Evolutionary conservation across 768 basidiomycete genomes (phyloP).

Genomic region (Boletus pseudo-olivaceus): DNA sequence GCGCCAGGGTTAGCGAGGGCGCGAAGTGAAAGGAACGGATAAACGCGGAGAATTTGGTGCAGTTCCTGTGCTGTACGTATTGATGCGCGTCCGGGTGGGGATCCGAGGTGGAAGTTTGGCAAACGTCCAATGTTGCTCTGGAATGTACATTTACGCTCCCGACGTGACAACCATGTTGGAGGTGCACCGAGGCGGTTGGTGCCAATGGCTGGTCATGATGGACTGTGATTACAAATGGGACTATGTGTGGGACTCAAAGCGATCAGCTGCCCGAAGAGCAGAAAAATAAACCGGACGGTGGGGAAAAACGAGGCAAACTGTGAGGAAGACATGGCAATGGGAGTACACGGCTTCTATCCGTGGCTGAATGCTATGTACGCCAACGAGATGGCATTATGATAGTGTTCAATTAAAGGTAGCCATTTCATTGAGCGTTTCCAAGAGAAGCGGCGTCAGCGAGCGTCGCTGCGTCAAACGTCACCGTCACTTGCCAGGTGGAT

Average conservation of each 20-base stretch:
- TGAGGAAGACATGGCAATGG: neutral
- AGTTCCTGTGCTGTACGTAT: constrained; percentile 7
- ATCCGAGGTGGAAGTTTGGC: neutral
- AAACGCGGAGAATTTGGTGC: neutral
- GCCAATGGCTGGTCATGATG: too few species aligned
- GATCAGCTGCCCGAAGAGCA: neutral
- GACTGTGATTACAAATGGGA: neutral
- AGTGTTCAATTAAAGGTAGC: too few species aligned
- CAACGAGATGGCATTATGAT: neutral
- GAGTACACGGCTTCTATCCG: neutral
- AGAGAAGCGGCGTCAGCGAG: neutral
- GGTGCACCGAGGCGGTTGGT: neutral
- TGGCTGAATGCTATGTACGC: neutral
- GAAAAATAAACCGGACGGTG: neutral
- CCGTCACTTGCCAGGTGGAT: neutral
- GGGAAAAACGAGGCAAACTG: neutral
- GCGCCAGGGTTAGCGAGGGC: neutral
- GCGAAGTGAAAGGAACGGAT: neutral
- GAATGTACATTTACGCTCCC: neutral
- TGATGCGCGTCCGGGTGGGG: neutral
- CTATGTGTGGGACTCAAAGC: neutral
- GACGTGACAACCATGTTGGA: neutral
- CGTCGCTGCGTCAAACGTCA: too few species aligned
- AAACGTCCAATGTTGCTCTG: neutral
- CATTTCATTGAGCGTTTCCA: too few species aligned